Evolutionary conservation across 495 filamentous ascomycete genomes (phyloP).

Genomic region (Tetracladium setigerum): DNA sequence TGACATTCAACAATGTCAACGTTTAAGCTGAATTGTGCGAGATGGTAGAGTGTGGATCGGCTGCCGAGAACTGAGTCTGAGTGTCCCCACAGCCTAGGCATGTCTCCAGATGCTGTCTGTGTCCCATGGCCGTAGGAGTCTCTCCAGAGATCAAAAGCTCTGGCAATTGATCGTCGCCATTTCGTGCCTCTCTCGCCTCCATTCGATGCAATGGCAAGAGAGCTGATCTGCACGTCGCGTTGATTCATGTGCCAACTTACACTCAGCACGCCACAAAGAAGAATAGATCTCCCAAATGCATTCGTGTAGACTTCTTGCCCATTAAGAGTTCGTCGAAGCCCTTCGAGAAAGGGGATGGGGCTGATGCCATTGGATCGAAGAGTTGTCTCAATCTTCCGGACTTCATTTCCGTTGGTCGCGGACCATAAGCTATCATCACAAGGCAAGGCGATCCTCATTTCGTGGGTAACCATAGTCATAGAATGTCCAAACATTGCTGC

Average conservation of each 20-base stretch:
- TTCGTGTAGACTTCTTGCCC: conserved; percentile 85
- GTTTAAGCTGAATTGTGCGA: conserved; percentile 97
- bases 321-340: conserved; percentile 82
- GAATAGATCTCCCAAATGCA: conserved; percentile 86
- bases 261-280: conserved; percentile 90
- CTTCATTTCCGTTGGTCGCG: conserved; percentile 81
- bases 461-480: conserved; percentile 97
- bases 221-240: conserved; percentile 87
- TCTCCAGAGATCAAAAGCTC: conserved; percentile 93
- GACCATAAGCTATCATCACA: conserved; percentile 95
- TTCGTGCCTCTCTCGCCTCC: conserved; percentile 87
- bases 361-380: conserved; percentile 77
- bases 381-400: conserved; percentile 76
- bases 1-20: conserved; percentile 95
- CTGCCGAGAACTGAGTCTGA: conserved; percentile 62
- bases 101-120: conserved; percentile 27
- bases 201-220: conserved; percentile 65
- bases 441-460: conserved; percentile 85
- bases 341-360: conserved; percentile 83
- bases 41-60: conserved; percentile 82
- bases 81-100: conserved; percentile 31
- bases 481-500: conserved; percentile 98
- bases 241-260: conserved; percentile 99
- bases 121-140: conserved; percentile 83
- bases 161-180: conserved; percentile 81